These are phyloP conservation scores for Inga oerstediana DNA, from an alignment of 306 rosid species.

Conservation along the genomic window DNA sequence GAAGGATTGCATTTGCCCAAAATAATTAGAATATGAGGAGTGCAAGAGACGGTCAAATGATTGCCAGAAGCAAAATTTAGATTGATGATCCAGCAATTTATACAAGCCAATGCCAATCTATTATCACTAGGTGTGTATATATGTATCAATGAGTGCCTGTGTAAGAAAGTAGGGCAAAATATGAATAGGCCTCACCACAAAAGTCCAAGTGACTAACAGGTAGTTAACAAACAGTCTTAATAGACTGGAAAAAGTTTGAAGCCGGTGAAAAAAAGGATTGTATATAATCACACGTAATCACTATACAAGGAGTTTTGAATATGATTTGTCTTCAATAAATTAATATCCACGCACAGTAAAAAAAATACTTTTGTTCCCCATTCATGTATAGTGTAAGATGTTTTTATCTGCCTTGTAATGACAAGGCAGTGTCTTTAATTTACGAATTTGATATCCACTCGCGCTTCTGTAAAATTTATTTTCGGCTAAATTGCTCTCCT, in stretches of 20 bases:
- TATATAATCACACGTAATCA: constrained; percentile 2
- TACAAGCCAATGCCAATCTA: constrained; percentile 14
- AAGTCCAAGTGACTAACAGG: constrained; percentile 21
- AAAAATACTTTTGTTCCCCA: too few species aligned
- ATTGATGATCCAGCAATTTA: constrained; percentile 23
- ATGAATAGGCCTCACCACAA: constrained; percentile 2
- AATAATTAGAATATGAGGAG: constrained; percentile 28
- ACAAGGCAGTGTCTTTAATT: too few species aligned
- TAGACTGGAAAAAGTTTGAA: constrained; percentile 10
- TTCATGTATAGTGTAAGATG: too few species aligned
- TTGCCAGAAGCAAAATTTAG: constrained; percentile 14
- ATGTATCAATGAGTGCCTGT: not conserved
- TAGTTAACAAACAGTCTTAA: constrained; percentile 12
- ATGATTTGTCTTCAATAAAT: too few species aligned
- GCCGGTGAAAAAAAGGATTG: constrained; percentile 14
- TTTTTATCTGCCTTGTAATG: too few species aligned
- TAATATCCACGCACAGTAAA: too few species aligned
- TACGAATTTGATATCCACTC: too few species aligned
- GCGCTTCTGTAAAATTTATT: too few species aligned
- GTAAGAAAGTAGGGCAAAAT: constrained; percentile 23
- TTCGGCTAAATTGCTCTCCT: too few species aligned
- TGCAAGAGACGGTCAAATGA: not conserved
- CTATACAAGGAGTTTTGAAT: too few species aligned
- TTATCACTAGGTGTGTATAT: constrained; percentile 1
- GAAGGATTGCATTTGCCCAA: constrained; percentile 2